Percentiles rank a stretch among this genome's conserved stretches.
Evolutionary conservation across 2,329 filamentous ascomycete species (phyloP).

Genomic region (Diaporthe nobilis): DNA sequence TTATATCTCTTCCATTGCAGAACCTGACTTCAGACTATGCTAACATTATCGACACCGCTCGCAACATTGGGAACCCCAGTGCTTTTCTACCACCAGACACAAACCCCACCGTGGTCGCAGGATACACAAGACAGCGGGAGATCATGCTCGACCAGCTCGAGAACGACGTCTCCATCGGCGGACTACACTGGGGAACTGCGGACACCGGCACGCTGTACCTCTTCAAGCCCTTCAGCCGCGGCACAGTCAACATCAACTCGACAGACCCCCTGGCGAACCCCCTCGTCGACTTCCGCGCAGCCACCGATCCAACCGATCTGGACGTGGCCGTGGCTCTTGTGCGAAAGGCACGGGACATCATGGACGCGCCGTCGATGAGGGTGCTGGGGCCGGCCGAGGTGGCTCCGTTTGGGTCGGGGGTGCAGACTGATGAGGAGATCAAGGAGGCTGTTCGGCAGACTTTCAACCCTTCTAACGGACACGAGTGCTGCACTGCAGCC

Average conservation of each 20-base stretch:
- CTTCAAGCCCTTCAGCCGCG: slow-evolving; percentile 56
- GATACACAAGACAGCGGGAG: background rate
- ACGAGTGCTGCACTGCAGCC: slow-evolving; percentile 11
- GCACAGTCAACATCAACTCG: slow-evolving; percentile 55
- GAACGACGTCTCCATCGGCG: background rate
- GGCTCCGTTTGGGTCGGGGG: background rate
- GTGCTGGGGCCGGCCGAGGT: slow-evolving; percentile 2
- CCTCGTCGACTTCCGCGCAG: slow-evolving; percentile 55
- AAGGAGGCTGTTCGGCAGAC: slow-evolving; percentile 1
- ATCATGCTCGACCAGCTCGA: slow-evolving; percentile 6
- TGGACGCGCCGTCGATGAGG: slow-evolving; percentile 8
- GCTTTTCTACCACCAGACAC: background rate
- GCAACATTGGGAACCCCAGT: background rate
- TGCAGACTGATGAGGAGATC: slow-evolving; percentile 4
- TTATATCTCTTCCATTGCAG: slow-evolving; percentile 2
- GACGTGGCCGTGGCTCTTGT: slow-evolving; percentile 53
- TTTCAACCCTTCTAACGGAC: slow-evolving; percentile 2
- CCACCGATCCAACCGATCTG: slow-evolving; percentile 55
- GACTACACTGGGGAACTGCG: slow-evolving; percentile 50
- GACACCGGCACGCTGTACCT: slow-evolving; percentile 50
- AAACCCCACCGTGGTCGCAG: background rate
- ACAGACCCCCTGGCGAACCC: slow-evolving; percentile 53
- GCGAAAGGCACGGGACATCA: slow-evolving; percentile 42
- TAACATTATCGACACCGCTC: background rate
- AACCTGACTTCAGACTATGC: background rate